Evolutionary conservation across 257 asterid genomes (phyloP).

Genomic region (Plantago elongata): DNA sequence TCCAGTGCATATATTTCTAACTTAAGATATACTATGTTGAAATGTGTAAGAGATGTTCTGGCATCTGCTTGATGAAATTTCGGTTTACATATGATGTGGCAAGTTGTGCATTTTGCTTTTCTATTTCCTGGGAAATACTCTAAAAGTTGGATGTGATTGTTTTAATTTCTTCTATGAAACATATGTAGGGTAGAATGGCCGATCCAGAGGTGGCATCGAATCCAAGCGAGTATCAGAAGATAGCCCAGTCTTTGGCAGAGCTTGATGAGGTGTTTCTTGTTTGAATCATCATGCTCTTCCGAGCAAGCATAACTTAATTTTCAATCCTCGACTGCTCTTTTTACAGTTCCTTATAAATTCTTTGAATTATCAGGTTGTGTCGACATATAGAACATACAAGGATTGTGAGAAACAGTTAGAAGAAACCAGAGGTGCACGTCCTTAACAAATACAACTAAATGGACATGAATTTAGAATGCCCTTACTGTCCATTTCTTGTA

Average conservation of each 20-base stretch:
- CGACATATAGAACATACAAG: slow-evolving; percentile 60
- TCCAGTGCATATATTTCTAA: too few species aligned
- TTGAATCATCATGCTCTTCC: slow-evolving; percentile 13
- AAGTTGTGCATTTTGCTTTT: slow-evolving; percentile 18
- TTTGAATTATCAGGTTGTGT: slow-evolving; percentile 67
- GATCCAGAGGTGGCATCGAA: slow-evolving; percentile 93
- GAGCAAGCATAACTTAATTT: slow-evolving; percentile 7
- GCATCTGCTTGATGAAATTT: too few species aligned
- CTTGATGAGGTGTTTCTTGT: slow-evolving; percentile 72
- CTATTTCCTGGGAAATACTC: slow-evolving; percentile 15
- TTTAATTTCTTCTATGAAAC: slow-evolving; percentile 14
- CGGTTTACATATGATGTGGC: neutral
- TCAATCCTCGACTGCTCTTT: slow-evolving; percentile 2
- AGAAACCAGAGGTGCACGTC: slow-evolving; percentile 72
- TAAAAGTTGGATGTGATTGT: slow-evolving; percentile 1
- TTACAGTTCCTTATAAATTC: slow-evolving; percentile 16
- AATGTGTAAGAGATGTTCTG: too few species aligned
- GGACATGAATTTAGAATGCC: neutral
- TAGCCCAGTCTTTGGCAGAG: slow-evolving; percentile 91
- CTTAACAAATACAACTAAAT: slow-evolving; percentile 12
- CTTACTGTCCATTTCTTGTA: neutral
- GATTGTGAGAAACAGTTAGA: slow-evolving; percentile 82
- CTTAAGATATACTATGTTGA: too few species aligned
- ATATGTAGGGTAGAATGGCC: slow-evolving; percentile 83
- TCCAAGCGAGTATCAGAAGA: slow-evolving; percentile 85